A percentile compares a stretch with the other conserved stretches of the same genome.
Conservation (phyloP, 768 basidiomycete genomes). For the Pulveroboletus sp. region DNA sequence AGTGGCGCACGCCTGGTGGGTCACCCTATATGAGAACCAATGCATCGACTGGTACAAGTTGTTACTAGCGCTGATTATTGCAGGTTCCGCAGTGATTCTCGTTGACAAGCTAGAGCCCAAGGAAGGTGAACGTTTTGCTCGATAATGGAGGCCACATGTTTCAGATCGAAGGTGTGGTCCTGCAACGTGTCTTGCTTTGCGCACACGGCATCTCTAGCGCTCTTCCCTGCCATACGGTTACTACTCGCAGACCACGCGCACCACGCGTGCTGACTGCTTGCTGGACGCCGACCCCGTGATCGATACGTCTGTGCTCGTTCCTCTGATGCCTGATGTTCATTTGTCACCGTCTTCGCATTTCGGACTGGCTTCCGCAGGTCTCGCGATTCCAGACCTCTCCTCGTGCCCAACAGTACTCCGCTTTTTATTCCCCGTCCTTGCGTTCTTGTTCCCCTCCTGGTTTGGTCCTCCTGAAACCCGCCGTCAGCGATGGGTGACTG, state of each 20-base stretch:
- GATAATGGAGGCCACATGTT: slow-evolving; percentile 12
- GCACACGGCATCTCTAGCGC: slow-evolving; percentile 9
- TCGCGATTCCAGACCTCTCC: slow-evolving; percentile 25
- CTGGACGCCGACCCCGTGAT: slow-evolving; percentile 13
- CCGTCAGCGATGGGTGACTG: slow-evolving; percentile 14
- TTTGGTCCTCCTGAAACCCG: background rate
- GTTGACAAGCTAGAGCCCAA: slow-evolving; percentile 1
- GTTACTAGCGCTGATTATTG: no score
- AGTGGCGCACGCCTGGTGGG: background rate
- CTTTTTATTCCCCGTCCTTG: slow-evolving; percentile 18
- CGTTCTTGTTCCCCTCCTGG: slow-evolving; percentile 4
- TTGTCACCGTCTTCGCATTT: slow-evolving; percentile 24
- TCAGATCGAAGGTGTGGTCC: slow-evolving; percentile 13
- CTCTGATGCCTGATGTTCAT: slow-evolving; percentile 9
- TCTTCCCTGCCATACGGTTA: slow-evolving; percentile 5
- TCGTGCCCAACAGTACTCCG: slow-evolving; percentile 27
- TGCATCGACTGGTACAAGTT: background rate
- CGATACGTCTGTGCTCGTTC: slow-evolving; percentile 18
- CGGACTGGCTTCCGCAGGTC: slow-evolving; percentile 24
- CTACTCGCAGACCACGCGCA: slow-evolving; percentile 22
- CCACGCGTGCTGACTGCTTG: slow-evolving; percentile 24
- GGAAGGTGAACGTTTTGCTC: background rate
- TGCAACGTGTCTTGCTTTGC: slow-evolving; percentile 22
- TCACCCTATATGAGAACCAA: background rate
- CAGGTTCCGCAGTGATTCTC: background rate